These are phyloP conservation scores for Globisporangium middletonii DNA, from an alignment of 352 stramenopile genomes.

Conservation along the genomic window DNA sequence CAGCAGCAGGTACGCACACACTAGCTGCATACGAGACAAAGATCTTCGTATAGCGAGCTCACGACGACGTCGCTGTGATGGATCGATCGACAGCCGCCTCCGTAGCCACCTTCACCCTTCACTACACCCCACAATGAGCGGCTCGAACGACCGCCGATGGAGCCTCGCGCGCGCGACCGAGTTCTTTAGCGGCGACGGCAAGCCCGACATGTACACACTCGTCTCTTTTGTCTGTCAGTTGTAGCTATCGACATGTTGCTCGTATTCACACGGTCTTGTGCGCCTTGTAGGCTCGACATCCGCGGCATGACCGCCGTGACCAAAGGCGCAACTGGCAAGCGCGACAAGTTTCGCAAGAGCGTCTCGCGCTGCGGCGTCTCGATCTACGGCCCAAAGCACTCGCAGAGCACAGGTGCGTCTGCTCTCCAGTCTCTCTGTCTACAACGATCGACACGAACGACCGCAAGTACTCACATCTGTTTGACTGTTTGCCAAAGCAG, in stretches of 20 bases:
- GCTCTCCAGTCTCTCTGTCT: neutral
- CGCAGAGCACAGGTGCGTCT: conserved; percentile 30
- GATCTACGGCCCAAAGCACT: conserved; percentile 86
- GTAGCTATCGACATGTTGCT: too few relatives aligned
- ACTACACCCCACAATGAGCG: conserved; percentile 32
- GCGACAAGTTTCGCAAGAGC: conserved; percentile 86
- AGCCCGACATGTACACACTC: conserved; percentile 69
- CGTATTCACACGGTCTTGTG: neutral
- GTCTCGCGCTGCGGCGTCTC: conserved; percentile 80
- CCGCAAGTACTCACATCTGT: neutral
- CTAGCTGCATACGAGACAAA: too few relatives aligned
- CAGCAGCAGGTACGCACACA: too few relatives aligned
- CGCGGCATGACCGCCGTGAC: conserved; percentile 83
- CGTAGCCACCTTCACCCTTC: too few relatives aligned
- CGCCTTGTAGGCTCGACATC: conserved; percentile 67
- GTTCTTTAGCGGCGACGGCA: conserved; percentile 86
- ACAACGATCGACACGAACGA: too few relatives aligned
- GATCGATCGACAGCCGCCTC: too few relatives aligned
- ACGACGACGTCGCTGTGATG: too few relatives aligned
- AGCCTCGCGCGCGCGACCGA: conserved; percentile 81
- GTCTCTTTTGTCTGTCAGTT: neutral
- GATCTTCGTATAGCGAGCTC: too few relatives aligned
- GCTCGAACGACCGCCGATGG: conserved; percentile 67
- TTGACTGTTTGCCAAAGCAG: neutral
- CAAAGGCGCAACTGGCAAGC: conserved; percentile 79